A percentile compares a stretch with the other conserved stretches of the same genome.
Conservation (phyloP, 116 monocot genomes). For the Dioscorea cayenensis region DNA sequence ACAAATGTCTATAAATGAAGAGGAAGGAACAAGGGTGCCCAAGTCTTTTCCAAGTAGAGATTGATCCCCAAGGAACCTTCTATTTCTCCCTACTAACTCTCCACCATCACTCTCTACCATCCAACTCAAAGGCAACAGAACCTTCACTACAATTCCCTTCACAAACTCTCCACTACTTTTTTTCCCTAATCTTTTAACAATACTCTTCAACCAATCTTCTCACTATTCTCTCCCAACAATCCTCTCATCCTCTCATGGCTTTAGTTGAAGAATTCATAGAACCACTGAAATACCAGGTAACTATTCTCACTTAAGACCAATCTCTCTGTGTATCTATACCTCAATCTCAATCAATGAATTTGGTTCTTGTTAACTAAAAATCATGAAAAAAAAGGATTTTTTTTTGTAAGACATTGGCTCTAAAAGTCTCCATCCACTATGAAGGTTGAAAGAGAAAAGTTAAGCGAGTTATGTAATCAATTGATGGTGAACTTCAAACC, state of each 20-base stretch:
- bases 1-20: no score
- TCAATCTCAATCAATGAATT: background rate
- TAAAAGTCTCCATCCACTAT: slow-evolving; percentile 8
- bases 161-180: no score
- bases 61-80: no score
- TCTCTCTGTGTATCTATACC: background rate
- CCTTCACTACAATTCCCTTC: no score
- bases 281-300: slow-evolving; percentile 1
- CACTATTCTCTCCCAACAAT: no score
- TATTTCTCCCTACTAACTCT: no score
- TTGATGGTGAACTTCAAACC: no score
- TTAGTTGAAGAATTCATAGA: background rate
- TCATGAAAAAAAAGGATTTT: background rate
- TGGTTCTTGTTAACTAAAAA: background rate
- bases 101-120: no score
- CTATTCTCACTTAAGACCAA: background rate
- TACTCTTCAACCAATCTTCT: background rate
- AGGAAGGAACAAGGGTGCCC: no score
- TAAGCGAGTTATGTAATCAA: background rate
- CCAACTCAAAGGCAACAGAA: no score
- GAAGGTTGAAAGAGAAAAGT: slow-evolving; percentile 8
- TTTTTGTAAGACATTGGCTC: background rate
- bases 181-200: background rate
- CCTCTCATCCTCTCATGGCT: background rate
- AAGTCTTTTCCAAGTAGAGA: no score